Conservation (phyloP, 306 rosid genomes). For the Gastrolobium bilobum region DNA sequence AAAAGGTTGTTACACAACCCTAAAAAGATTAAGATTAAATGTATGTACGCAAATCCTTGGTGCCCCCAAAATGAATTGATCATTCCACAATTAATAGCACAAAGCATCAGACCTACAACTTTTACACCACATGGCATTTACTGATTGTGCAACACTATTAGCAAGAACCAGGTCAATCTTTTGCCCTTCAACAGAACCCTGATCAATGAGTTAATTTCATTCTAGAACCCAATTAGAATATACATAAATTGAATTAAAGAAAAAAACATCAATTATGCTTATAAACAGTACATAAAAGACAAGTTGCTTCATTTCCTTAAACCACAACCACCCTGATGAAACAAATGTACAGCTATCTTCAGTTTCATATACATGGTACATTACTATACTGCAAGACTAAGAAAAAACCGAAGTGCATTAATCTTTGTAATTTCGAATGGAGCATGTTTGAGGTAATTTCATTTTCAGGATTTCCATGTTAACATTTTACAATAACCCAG, state of each 20-base stretch:
- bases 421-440: background rate
- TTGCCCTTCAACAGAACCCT: too few species aligned
- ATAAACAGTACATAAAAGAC: background rate
- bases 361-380: background rate
- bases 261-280: background rate
- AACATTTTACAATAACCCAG: conserved; percentile 19
- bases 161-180: too few species aligned
- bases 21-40: too few species aligned
- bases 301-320: conserved; percentile 1
- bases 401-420: background rate
- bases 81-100: too few species aligned
- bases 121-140: too few species aligned
- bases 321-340: background rate
- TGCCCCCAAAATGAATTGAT: too few species aligned
- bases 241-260: background rate
- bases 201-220: background rate
- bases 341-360: conserved; percentile 16
- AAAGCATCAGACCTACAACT: too few species aligned
- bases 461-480: conserved; percentile 9
- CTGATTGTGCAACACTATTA: too few species aligned
- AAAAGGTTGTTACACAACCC: too few species aligned
- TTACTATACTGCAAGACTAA: background rate
- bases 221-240: too few species aligned
- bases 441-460: background rate
- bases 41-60: too few species aligned